Base-by-base conservation (phyloP, 805 yeast species). In the Tetrapisispora pingtungensis region DNA sequence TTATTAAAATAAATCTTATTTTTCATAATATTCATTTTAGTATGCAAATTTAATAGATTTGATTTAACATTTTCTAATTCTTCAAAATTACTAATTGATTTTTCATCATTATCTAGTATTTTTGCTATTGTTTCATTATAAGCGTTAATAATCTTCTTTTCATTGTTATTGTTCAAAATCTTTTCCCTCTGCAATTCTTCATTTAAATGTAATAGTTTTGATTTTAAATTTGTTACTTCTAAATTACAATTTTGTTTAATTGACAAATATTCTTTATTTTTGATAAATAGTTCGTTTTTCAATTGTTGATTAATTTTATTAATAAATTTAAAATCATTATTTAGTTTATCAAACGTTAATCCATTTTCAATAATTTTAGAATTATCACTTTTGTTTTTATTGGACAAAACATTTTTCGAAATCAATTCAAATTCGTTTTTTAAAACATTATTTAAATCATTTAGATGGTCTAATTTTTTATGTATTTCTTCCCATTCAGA, bases 21-120 rank as follows among this genome's bases (percentile, higher is more conserved):
- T 24, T 37, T 37, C 40, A 37, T 27, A n/a, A 37, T 10, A 10
- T 37, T 37, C 32, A 37, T 26, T 27, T 37, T 26, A 37, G 27
- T 18, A 28, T 37, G 33, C 8, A 28, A 13, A 5, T 37, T 26
- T 18, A 28, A 37, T 20, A 37, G 13, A 12, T 37, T 28, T 28
- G 33, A 37, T 27, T 28, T 18, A 24, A 18, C 20, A 18, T 15
- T 15, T 14, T 26, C 33, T 17, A 37, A 27, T 37, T 37, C 15
- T 28, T 26, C 33, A 13, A 27, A 37, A 39, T 31, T 31, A 28
- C 31, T 19, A 6, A 31, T 19, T 20, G 10, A 14, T 31, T 30
- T 31, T 20, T 39, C 14, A 31, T 39, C 41, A 31, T 39, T 30
- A 14, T 30, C 10, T 3, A 39, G 8, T 15, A n/a, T 18, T 4